phyloP scores from a whole-genome alignment of 2,329 filamentous ascomycete genomes.

The Daldinia sp. region DNA sequence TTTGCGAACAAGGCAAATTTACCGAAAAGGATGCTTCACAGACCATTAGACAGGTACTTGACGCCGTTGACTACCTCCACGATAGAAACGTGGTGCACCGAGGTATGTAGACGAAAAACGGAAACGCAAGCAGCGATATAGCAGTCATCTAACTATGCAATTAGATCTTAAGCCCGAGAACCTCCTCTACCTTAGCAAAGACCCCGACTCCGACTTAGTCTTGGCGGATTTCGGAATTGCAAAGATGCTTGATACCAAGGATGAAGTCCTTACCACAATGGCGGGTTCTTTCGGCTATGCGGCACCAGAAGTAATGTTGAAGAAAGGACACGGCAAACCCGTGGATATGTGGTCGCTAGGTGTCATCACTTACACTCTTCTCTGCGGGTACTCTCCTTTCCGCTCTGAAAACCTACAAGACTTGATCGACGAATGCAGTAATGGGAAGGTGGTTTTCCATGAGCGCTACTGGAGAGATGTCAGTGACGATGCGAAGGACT shows the following conservation, averaged over 20 bases:
- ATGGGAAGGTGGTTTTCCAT: slow-evolving; percentile 89
- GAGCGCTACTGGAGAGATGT: slow-evolving; percentile 99
- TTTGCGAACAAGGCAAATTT: slow-evolving; percentile 97
- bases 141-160: slow-evolving; percentile 19
- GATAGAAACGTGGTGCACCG: slow-evolving; percentile 94
- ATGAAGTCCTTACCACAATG: slow-evolving; percentile 97
- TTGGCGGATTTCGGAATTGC: slow-evolving; percentile 98
- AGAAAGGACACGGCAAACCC: slow-evolving; percentile 95
- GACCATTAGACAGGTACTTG: slow-evolving; percentile 93
- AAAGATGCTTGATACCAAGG: slow-evolving; percentile 92
- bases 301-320: slow-evolving; percentile 97
- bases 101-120: slow-evolving; percentile 65
- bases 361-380: slow-evolving; percentile 97
- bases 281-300: slow-evolving; percentile 98
- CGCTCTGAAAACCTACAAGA: slow-evolving; percentile 93
- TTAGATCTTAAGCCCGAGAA: slow-evolving; percentile 98
- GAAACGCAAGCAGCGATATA: slow-evolving; percentile 19
- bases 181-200: slow-evolving; percentile 87
- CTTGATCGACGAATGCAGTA: slow-evolving; percentile 92
- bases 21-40: slow-evolving; percentile 98
- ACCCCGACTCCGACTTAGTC: slow-evolving; percentile 84
- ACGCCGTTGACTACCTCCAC: slow-evolving; percentile 94
- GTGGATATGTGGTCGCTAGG: slow-evolving; percentile 99
- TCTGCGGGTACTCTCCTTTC: slow-evolving; percentile 98
- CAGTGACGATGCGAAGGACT: slow-evolving; percentile 93